Base-by-base conservation (phyloP, 2,329 filamentous ascomycete genomes). In the Xylariaceae sp. region DNA sequence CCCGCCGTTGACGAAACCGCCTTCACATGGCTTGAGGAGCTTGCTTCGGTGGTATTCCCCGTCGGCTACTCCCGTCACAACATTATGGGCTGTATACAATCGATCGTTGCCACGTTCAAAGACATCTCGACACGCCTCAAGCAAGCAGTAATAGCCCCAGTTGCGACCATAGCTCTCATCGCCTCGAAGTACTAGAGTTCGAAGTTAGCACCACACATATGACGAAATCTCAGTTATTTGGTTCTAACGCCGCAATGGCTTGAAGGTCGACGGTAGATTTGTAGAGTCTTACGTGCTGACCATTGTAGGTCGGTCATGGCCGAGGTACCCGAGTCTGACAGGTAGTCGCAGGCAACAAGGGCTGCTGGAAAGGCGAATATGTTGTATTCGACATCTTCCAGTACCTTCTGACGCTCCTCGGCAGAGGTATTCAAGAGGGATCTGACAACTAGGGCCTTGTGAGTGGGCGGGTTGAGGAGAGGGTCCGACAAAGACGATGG, bases 121-220 rank as follows among this genome's bases (percentile, higher is more conserved):
- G 27, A 65, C 47, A 42, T 65, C 62, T 30, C 63, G 54, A 35
- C 59, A 65, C 1, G 60, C 51, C 27, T 66, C 64, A 7, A 63
- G 56, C 2, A 67, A 56, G 51, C 64, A 65, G 37, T 60, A 64
- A 45, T 65, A 67, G 6, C 62, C 62, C 51, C 54, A 62, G 40
- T 64, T 65, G 7, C 64, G 58, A 19, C 62, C 65, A 46, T 67
- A 66, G 47, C 60, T 64, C 49, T 67, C 65, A 49, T 66, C 65
- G 6, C 58, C 65, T 35, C 62, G 41, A 9, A 67, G 59, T 46
- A 67, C 61, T 62, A 47, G 35, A 34, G 27, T 11, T 6, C 11
- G 3, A 19, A 26, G 44, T 51, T 27, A 56, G 52, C 40, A 6
- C 19, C 19, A 34, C 32, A 44, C 41, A 7, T 41, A 40, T 29